A percentile compares a stretch with the other conserved stretches of the same genome.
Conservation (phyloP, 257 asterid species). For the Perilla frutescens region DNA sequence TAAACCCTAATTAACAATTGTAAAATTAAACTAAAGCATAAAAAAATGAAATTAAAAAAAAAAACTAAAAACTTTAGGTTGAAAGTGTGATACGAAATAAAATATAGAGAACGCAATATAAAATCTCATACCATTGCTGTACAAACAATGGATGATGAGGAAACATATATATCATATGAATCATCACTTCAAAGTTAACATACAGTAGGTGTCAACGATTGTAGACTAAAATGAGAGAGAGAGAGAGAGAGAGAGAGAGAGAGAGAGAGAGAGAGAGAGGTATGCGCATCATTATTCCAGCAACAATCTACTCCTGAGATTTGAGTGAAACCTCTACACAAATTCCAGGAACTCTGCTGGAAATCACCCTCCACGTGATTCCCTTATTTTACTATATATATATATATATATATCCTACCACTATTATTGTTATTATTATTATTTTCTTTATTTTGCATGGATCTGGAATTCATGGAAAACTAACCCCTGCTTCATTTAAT, state of each 20-base stretch:
- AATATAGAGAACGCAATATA: no score
- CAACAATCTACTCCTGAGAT: slow-evolving; percentile 61
- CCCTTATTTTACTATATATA: slow-evolving; percentile 25
- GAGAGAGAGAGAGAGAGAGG: slow-evolving; percentile 34
- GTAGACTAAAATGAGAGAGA: no score
- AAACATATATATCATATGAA: no score
- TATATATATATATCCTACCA: background rate
- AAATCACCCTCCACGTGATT: slow-evolving; percentile 72
- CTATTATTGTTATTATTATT: background rate
- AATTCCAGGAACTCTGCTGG: slow-evolving; percentile 68
- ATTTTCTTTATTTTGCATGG: slow-evolving; percentile 33
- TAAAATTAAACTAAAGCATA: no score
- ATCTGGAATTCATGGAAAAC: slow-evolving; percentile 26
- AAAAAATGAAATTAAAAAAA: no score
- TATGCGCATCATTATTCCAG: slow-evolving; percentile 40
- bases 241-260: slow-evolving; percentile 31
- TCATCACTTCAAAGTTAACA: no score
- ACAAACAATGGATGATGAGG: no score
- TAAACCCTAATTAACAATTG: no score
- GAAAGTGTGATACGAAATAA: no score
- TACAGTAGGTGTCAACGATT: no score
- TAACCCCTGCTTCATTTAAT: slow-evolving; percentile 11
- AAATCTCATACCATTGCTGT: no score
- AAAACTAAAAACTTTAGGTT: no score
- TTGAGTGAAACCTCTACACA: slow-evolving; percentile 47